Evolutionary conservation across 2,329 filamentous ascomycete genomes (phyloP).

Genomic region (Raffaelea albimanens): DNA sequence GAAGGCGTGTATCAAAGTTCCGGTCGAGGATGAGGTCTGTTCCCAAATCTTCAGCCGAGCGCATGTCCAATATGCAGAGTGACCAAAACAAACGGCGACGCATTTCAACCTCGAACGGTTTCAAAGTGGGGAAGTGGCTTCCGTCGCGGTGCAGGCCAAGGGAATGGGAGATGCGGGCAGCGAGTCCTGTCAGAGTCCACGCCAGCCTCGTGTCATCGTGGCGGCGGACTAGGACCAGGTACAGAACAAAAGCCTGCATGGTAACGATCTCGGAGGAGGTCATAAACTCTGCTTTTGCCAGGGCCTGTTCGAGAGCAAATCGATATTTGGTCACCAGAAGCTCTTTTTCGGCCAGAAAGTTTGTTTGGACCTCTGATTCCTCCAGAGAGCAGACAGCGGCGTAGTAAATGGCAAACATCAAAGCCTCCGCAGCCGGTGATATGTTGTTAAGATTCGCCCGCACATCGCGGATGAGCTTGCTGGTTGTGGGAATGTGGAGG

Average conservation of each 20-base stretch:
- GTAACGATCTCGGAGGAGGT: slow-evolving; percentile 48
- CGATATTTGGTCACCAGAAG: slow-evolving; percentile 37
- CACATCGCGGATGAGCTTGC: slow-evolving; percentile 31
- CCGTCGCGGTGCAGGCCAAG: slow-evolving; percentile 51
- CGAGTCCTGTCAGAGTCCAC: slow-evolving; percentile 55
- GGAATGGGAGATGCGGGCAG: slow-evolving; percentile 45
- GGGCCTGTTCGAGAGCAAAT: slow-evolving; percentile 46
- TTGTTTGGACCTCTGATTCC: slow-evolving; percentile 46
- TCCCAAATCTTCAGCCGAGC: slow-evolving; percentile 51
- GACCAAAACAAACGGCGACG: slow-evolving; percentile 54
- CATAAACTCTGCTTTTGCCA: slow-evolving; percentile 53
- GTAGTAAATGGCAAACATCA: slow-evolving; percentile 56
- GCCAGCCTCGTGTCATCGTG: slow-evolving; percentile 44
- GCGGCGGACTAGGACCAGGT: slow-evolving; percentile 42
- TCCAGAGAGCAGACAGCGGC: slow-evolving; percentile 49
- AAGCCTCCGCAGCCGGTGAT: slow-evolving; percentile 44
- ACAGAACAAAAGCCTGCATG: slow-evolving; percentile 52
- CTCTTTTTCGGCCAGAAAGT: slow-evolving; percentile 39
- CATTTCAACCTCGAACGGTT: slow-evolving; percentile 53
- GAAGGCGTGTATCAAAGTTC: slow-evolving; percentile 42
- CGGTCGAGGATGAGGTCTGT: slow-evolving; percentile 33
- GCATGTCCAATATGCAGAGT: slow-evolving; percentile 48
- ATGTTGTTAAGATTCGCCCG: slow-evolving; percentile 50
- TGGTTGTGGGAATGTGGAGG: slow-evolving; percentile 36
- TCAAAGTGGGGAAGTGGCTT: slow-evolving; percentile 38